A percentile compares a stretch with the other conserved stretches of the same genome.
These are phyloP conservation scores for Alternaria tenuissima DNA, from an alignment of 2,329 filamentous ascomycete genomes.

Conservation along the genomic window DNA sequence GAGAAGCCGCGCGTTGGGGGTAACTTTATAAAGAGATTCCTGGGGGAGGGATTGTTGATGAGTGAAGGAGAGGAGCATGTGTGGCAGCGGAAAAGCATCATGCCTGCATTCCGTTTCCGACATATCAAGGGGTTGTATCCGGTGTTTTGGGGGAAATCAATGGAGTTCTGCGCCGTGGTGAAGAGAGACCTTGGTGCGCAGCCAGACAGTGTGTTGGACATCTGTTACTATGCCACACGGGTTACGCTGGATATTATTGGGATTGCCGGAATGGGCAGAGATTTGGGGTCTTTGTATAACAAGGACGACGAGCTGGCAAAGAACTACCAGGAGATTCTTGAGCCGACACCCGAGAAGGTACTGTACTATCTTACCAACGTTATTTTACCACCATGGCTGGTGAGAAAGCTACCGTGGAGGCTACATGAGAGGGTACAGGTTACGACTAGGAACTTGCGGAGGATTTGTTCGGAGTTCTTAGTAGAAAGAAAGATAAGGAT, in stretches of 20 bases:
- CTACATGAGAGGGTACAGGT: conserved; percentile 54
- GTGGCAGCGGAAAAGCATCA: conserved; percentile 73
- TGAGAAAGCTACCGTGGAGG: conserved; percentile 57
- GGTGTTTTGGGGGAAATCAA: conserved; percentile 80
- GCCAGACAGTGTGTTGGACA: conserved; percentile 49
- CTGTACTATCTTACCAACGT: conserved; percentile 55
- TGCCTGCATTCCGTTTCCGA: conserved; percentile 85
- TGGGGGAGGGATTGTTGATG: conserved; percentile 61
- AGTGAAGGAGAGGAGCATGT: conserved; percentile 61
- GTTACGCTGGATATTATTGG: conserved; percentile 59
- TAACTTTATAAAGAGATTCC: conserved; percentile 57
- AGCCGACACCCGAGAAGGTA: conserved; percentile 59
- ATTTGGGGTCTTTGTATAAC: conserved; percentile 54
- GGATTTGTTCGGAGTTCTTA: conserved; percentile 58
- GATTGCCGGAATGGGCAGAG: conserved; percentile 55
- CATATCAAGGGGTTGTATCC: conserved; percentile 87
- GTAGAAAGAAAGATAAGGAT: conserved; percentile 56
- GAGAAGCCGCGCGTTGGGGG: conserved; percentile 56
- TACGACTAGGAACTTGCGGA: conserved; percentile 48
- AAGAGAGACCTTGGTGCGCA: conserved; percentile 58
- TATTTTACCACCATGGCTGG: conserved; percentile 48
- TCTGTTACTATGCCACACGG: conserved; percentile 55
- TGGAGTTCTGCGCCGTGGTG: conserved; percentile 72
- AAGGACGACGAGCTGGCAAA: conserved; percentile 53
- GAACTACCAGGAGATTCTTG: conserved; percentile 55